These are phyloP conservation scores for Trypanosoma melophagium DNA, from an alignment of 208 protist genomes.

Conservation along the genomic window DNA sequence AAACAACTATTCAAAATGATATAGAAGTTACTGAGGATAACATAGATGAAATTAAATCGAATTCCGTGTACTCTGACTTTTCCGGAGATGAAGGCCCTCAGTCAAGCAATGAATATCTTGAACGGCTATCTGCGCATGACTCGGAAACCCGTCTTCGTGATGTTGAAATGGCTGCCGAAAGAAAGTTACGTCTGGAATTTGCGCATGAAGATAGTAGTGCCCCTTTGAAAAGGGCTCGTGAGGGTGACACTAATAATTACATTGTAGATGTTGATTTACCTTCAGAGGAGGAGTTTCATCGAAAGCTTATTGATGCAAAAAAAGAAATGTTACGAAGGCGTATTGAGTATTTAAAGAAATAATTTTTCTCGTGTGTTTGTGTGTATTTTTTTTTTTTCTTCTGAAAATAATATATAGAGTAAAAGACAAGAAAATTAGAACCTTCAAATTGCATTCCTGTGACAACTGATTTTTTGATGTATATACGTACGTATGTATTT, in stretches of 20 bases:
- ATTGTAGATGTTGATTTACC: slow-evolving; percentile 42
- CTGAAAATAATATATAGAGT: not conserved
- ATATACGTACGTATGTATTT: too few species aligned
- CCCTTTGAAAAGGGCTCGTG: slow-evolving; percentile 3
- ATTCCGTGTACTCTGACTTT: slow-evolving; percentile 15
- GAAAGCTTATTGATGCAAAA: slow-evolving; percentile 26
- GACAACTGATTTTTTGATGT: slow-evolving; percentile 13
- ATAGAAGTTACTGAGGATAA: not conserved
- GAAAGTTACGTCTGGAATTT: slow-evolving; percentile 3
- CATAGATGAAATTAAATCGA: slow-evolving; percentile 6
- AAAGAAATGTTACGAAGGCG: slow-evolving; percentile 32
- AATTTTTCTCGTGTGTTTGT: slow-evolving; percentile 4
- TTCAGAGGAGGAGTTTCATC: slow-evolving; percentile 42
- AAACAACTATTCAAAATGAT: not conserved
- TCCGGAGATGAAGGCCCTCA: slow-evolving; percentile 11
- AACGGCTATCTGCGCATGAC: slow-evolving; percentile 27
- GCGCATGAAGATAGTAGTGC: not conserved
- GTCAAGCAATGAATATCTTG: slow-evolving; percentile 15
- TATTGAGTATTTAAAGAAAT: slow-evolving; percentile 43
- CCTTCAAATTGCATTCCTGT: too few species aligned
- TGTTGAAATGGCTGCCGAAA: slow-evolving; percentile 30
- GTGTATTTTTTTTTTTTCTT: slow-evolving; percentile 19
- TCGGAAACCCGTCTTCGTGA: slow-evolving; percentile 33
- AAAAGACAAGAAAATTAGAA: too few species aligned
- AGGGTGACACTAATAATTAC: slow-evolving; percentile 8